These are phyloP conservation scores for Vanrija sp. DNA, from an alignment of 1,284 basidiomycete genomes.

Conservation along the genomic window DNA sequence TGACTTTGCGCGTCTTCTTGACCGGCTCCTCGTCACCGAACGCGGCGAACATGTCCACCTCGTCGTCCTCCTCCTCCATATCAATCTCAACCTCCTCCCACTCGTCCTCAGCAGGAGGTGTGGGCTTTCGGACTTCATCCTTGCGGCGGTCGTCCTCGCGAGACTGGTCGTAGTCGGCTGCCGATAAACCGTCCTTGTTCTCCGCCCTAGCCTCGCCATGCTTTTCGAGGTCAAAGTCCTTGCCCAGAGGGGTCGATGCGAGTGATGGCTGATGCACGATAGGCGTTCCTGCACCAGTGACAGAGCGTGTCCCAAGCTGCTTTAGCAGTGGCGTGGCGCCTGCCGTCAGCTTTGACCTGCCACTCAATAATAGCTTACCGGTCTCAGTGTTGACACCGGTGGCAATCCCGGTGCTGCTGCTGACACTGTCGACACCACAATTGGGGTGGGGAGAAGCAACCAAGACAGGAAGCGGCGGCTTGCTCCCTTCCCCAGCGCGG, in stretches of 20 bases:
- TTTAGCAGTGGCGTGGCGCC: constrained; percentile 38
- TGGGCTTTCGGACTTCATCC: not conserved
- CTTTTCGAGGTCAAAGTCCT: constrained; percentile 43
- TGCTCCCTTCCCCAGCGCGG: constrained; percentile 17
- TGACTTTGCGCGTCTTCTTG: constrained; percentile 53
- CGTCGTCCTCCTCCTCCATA: constrained; percentile 59
- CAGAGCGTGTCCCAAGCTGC: constrained; percentile 27
- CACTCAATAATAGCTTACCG: constrained; percentile 19
- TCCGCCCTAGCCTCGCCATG: constrained; percentile 14
- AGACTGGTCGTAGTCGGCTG: constrained; percentile 75
- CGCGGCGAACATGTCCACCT: constrained; percentile 89
- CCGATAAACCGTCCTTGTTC: constrained; percentile 53
- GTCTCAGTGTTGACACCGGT: constrained; percentile 30
- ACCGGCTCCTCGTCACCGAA: constrained; percentile 56
- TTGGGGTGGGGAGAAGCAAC: not conserved
- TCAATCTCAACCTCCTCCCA: constrained; percentile 59
- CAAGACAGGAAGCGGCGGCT: constrained; percentile 3
- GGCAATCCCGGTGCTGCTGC: constrained; percentile 32
- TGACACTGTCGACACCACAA: constrained; percentile 36
- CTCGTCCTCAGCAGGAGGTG: constrained; percentile 21
- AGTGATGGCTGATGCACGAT: constrained; percentile 28
- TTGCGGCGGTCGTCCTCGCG: not conserved
- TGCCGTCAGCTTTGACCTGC: constrained; percentile 1
- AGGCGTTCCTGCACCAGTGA: constrained; percentile 24
- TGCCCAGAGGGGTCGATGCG: constrained; percentile 32